Base-by-base conservation (phyloP, 140 eudicot genomes). In the Oenanthe javanica region DNA sequence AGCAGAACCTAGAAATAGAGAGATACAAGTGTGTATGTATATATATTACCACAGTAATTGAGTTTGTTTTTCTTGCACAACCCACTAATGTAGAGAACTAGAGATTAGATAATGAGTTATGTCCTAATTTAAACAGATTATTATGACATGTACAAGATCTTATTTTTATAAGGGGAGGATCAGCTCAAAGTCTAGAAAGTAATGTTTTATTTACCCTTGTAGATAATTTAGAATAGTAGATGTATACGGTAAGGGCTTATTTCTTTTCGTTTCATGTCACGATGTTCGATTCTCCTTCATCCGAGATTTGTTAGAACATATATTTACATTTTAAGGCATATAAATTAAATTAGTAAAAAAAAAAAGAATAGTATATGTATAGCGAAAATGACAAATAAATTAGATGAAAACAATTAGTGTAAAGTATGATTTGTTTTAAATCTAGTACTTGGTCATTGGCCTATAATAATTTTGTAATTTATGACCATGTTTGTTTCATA, bases 61-160 rank as follows among this genome's bases (percentile, higher is more conserved):
- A n/a, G 7, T 15, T 27, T 1, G 40, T 9, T 75, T 75, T 75
- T 75, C 38, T 75, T 48, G 64, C 79, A 75, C 64, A 75, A 14
- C 79, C 64, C 79, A 75, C 63, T 19, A 27, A 25, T 48, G 55
- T 75, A 75, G 79, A 36, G 40, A 36, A 36, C 40, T 36, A 36
- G 40, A 48, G 45, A 23, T 6, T 25, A 48, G 74, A 10, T 2
- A 38, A 69, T 69, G 23, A 43, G 47, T 72, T 21, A 10, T 74
- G 78, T 74, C 59, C 36, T 45, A 47, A 74, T 46, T 74, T 46
- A 14, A 4, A 73, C 13, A 5, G 12, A 47, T 45, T n/a, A 73
- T 73, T 46, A 46, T 73, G 31, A 73, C 77, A 73, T 14, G 47
- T 70, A 70, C 75, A 70, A 36, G 14, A 72, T 72, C 77, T 72